Evolutionary conservation across 345 rosid species (phyloP).

Genomic region (Lenwebbia sp.): DNA sequence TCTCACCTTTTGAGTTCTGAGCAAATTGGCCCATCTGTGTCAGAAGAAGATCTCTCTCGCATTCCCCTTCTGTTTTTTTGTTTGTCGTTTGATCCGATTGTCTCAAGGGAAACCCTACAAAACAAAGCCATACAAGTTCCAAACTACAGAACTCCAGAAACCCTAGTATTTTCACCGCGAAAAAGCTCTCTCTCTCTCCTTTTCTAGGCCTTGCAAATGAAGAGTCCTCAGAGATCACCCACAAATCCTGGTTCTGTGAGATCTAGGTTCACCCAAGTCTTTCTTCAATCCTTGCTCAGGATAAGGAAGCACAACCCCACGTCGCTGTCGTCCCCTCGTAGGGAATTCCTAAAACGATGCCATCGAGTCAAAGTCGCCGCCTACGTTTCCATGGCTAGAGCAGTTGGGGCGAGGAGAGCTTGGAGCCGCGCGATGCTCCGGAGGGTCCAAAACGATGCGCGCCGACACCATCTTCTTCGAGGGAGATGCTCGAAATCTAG

Average conservation of each 20-base stretch:
- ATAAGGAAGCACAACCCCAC: slow-evolving; percentile 7
- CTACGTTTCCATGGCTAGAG: slow-evolving; percentile 38
- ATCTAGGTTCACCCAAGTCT: slow-evolving; percentile 27
- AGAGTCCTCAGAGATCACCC: background rate
- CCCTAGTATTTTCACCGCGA: background rate
- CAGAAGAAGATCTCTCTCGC: slow-evolving; percentile 14
- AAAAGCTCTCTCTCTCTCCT: background rate
- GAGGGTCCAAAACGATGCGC: slow-evolving; percentile 10
- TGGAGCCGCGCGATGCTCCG: slow-evolving; percentile 40
- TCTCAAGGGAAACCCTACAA: background rate
- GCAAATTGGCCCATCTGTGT: slow-evolving; percentile 18
- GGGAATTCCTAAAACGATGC: slow-evolving; percentile 8
- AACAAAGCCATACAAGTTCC: background rate
- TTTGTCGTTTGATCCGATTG: background rate
- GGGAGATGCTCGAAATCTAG: background rate
- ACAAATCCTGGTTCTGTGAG: background rate
- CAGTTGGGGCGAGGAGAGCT: slow-evolving; percentile 32
- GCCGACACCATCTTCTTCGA: background rate
- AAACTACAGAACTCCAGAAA: background rate
- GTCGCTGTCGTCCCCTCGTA: background rate
- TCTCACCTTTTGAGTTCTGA: slow-evolving; percentile 8
- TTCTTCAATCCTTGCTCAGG: slow-evolving; percentile 25
- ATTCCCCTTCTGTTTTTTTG: background rate
- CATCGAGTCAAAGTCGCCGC: slow-evolving; percentile 38
- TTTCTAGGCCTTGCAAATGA: slow-evolving; percentile 3